Percentiles rank a stretch among this genome's conserved stretches.
Evolutionary conservation across 1,139 yeast species (phyloP).

Genomic region (Suhomyces atakaporum): DNA sequence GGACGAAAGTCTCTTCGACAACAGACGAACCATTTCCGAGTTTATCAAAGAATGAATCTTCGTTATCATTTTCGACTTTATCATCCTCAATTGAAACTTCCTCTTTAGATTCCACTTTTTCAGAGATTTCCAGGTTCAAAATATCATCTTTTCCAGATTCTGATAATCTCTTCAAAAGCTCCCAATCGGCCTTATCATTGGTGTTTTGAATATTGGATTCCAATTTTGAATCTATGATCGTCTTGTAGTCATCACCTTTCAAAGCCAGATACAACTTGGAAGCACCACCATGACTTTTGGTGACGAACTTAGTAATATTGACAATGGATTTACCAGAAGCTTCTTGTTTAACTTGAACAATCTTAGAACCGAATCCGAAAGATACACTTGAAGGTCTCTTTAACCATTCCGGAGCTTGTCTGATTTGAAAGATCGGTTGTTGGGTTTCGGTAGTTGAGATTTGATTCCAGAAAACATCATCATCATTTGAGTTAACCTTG

Average conservation of each 20-base stretch:
- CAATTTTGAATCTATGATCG: conserved; percentile 56
- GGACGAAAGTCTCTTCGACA: conserved; percentile 30
- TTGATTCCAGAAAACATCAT: conserved; percentile 75
- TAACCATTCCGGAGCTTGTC: conserved; percentile 91
- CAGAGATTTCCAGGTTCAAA: conserved; percentile 28
- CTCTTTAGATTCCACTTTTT: conserved; percentile 20
- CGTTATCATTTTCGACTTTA: conserved; percentile 35
- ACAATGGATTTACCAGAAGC: conserved; percentile 48
- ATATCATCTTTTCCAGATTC: conserved; percentile 50
- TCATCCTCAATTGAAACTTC: conserved; percentile 14
- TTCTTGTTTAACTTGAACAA: conserved; percentile 57
- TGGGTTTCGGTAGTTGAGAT: conserved; percentile 73
- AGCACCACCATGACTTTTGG: conserved; percentile 43
- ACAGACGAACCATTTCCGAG: conserved; percentile 34
- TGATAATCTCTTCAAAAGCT: conserved; percentile 59
- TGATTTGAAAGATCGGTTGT: conserved; percentile 64
- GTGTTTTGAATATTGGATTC: conserved; percentile 39
- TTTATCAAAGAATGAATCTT: conserved; percentile 51
- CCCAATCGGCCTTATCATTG: conserved; percentile 74
- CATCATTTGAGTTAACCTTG: conserved; percentile 56
- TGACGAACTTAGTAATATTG: conserved; percentile 50
- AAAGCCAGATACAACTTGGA: conserved; percentile 61
- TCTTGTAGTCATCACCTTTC: conserved; percentile 51
- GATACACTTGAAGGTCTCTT: conserved; percentile 71
- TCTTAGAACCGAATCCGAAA: conserved; percentile 93